A percentile compares a stretch with the other conserved stretches of the same genome.
phyloP scores from a whole-genome alignment of 345 rosid species.

The Moricandia moricandioides region DNA sequence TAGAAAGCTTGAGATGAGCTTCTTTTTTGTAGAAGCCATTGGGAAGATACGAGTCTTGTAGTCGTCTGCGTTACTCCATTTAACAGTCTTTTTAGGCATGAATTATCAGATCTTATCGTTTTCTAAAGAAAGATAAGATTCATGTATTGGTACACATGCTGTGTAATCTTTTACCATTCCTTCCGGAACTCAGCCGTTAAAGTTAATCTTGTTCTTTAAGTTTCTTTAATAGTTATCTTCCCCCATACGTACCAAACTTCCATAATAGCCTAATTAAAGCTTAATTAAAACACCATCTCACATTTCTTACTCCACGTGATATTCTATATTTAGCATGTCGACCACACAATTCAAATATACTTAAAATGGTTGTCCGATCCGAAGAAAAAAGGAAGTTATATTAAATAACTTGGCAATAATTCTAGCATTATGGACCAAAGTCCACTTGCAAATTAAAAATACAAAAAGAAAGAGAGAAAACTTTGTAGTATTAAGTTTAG shows the following conservation, averaged over 20 bases:
- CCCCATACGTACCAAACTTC: neutral
- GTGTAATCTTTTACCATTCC: neutral
- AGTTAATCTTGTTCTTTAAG: neutral
- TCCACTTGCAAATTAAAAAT: neutral
- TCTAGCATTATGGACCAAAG: neutral
- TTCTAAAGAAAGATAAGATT: neutral
- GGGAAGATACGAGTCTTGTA: neutral
- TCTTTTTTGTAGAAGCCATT: slow-evolving; percentile 25
- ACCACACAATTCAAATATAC: neutral
- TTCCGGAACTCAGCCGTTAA: neutral
- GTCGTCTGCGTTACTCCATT: neutral
- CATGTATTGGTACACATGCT: neutral
- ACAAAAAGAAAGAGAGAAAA: neutral
- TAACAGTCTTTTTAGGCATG: neutral
- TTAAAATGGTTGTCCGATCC: neutral
- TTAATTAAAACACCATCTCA: neutral
- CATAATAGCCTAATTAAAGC: neutral
- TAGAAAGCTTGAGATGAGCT: slow-evolving; percentile 20
- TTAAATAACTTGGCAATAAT: neutral
- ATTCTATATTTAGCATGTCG: neutral
- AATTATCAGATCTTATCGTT: neutral
- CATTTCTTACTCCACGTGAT: neutral
- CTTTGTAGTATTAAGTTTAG: neutral
- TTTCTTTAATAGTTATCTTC: neutral
- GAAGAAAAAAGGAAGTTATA: neutral